Base-by-base conservation (phyloP, 805 yeast species). In the Hanseniaspora thailandica region DNA sequence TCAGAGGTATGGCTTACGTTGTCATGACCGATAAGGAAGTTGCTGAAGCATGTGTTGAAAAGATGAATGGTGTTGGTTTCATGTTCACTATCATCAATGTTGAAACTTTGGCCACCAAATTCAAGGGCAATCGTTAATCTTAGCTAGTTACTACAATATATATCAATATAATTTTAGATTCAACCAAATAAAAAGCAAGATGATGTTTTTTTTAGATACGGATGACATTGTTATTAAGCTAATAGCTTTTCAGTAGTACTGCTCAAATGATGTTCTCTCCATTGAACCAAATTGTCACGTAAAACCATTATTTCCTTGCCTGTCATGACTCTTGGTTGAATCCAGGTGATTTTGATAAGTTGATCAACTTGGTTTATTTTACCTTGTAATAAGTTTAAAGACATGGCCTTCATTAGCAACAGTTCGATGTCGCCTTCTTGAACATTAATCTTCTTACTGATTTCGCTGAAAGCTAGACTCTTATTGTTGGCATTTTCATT, bases 1-100 rank as follows among this genome's bases (percentile, higher is more conserved):
- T 96, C 44, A 84, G 87, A 72, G 99, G 99, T 65, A 81, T 90
- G 69, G 97, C 97, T 5, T 93, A 86, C 69, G 94, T 89, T 59
- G 82, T 90, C 56, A 85, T 85, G 67, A 78, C 76, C 56, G 76
- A 81, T 54, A 80, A 80, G 64, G 67, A 69, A 55, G 72, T 71
- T 60, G 98, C 97, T 43, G 82, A 84, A 69, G 68, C 66, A 59
- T 97, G 96, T 50, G 73, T 84, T 70, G 81, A 84, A 57, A 66
- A 66, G 57, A 76, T 88, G 69, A 76, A 93, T 68, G 96, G 97
- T 63, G 84, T 80, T 74, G 96, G 97, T 76, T 84, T 84, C 77
- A 85, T 84, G 77, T 84, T 82, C 63, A 76, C 90, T 78, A 88
- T 90, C 66, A 74, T 84, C 69, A 75, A 72, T 59, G 76, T 78